These are phyloP conservation scores for Elsinoe ampelina DNA, from an alignment of 2,329 filamentous ascomycete species.

Conservation along the genomic window DNA sequence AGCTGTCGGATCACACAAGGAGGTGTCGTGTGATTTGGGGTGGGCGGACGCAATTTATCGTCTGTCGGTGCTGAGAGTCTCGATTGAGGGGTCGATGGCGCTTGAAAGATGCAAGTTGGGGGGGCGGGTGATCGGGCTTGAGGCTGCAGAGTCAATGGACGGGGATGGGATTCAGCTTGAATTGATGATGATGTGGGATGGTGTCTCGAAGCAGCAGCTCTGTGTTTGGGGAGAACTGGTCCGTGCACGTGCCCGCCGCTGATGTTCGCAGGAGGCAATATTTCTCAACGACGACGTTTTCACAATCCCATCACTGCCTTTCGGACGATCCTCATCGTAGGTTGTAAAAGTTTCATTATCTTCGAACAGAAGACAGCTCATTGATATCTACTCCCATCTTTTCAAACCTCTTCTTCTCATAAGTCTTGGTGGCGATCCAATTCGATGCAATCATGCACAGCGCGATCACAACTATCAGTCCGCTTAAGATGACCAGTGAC, in stretches of 20 bases:
- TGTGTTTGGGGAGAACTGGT: conserved; percentile 5
- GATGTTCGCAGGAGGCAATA: not conserved
- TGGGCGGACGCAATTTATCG: not conserved
- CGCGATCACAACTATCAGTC: conserved; percentile 16
- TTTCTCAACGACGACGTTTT: conserved; percentile 5
- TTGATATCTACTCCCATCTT: not conserved
- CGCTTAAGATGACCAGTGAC: not conserved
- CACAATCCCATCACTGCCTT: not conserved
- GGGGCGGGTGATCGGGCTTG: not conserved
- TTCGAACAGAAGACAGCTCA: not conserved
- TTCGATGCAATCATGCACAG: not conserved
- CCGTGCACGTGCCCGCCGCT: not conserved
- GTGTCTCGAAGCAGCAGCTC: not conserved
- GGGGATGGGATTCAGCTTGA: not conserved
- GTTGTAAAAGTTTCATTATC: not conserved
- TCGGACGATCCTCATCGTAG: not conserved
- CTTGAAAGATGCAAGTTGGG: not conserved
- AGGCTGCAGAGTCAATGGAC: not conserved
- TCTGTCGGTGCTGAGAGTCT: too few relatives aligned
- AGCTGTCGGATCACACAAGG: not conserved
- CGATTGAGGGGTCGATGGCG: not conserved
- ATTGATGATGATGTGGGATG: conserved; percentile 6
- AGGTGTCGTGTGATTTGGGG: not conserved
- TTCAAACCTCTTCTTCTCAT: not conserved
- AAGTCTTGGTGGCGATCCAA: not conserved